Conservation (phyloP, 805 yeast genomes). For the Metschnikowia anglica region DNA sequence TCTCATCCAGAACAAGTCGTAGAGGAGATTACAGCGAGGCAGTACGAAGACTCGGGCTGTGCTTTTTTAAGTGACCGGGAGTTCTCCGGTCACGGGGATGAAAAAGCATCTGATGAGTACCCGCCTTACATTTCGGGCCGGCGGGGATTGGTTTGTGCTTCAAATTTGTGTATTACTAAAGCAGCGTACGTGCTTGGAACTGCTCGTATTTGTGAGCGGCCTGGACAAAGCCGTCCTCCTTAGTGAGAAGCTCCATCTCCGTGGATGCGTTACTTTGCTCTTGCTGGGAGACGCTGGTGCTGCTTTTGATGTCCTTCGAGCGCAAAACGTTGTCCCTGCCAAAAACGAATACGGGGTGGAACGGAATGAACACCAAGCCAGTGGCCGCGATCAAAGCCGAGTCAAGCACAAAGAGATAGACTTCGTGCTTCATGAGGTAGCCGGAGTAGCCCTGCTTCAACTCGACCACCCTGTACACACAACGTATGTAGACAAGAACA, state of each 20-base stretch:
- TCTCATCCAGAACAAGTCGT: too few species aligned
- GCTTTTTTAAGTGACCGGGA: too few species aligned
- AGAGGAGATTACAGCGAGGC: too few species aligned
- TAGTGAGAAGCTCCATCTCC: neutral
- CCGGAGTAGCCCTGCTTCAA: slow-evolving; percentile 40
- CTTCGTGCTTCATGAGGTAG: slow-evolving; percentile 37
- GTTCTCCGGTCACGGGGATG: too few species aligned
- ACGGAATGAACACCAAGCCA: slow-evolving; percentile 35
- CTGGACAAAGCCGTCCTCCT: neutral
- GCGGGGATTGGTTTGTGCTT: too few species aligned
- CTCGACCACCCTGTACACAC: slow-evolving; percentile 44
- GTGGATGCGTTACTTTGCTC: neutral
- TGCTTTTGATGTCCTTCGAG: slow-evolving; percentile 13
- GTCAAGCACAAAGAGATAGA: slow-evolving; percentile 38
- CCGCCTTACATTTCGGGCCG: too few species aligned
- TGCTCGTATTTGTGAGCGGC: neutral
- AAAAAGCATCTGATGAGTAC: too few species aligned
- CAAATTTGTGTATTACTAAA: too few species aligned
- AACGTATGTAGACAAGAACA: slow-evolving; percentile 33
- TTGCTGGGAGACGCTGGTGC: too few species aligned
- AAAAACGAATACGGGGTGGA: slow-evolving; percentile 41
- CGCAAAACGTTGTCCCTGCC: slow-evolving; percentile 26
- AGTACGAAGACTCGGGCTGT: too few species aligned
- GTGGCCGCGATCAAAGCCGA: slow-evolving; percentile 38
- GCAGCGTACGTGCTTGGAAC: neutral